phyloP scores from a whole-genome alignment of 2,329 filamentous ascomycete genomes.

The Pyricularia grisea region DNA sequence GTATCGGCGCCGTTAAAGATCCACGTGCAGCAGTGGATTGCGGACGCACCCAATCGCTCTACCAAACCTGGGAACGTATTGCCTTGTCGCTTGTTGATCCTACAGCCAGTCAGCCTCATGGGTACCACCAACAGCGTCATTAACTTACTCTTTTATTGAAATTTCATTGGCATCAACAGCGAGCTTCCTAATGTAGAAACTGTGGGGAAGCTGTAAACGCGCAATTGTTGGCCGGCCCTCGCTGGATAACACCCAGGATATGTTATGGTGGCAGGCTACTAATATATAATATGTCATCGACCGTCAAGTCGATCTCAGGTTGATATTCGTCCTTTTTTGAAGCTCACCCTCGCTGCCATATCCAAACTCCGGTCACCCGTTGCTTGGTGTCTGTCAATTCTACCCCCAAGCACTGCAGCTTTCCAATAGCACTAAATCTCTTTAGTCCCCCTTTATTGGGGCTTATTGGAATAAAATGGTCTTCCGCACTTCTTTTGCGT shows the following conservation, averaged over 20 bases:
- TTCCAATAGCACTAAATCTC: not conserved
- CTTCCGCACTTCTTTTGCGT: not conserved
- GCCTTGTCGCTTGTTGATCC: not conserved
- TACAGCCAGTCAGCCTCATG: not conserved
- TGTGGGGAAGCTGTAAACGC: not conserved
- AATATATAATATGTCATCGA: not conserved
- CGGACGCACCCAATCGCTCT: not conserved
- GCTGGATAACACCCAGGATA: not conserved
- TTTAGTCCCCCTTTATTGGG: constrained; percentile 1
- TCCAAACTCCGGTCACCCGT: not conserved
- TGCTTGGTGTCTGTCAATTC: not conserved
- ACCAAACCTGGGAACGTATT: not conserved
- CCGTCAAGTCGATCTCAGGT: not conserved
- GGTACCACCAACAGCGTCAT: not conserved
- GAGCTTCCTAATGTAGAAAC: not conserved
- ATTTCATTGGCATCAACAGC: not conserved
- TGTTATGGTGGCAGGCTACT: not conserved
- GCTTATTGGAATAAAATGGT: not conserved
- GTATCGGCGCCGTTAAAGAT: not conserved
- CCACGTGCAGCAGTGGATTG: not conserved
- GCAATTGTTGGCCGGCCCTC: too few species aligned
- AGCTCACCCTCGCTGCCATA: not conserved
- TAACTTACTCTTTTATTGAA: not conserved
- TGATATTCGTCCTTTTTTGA: not conserved
- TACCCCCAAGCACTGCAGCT: not conserved